Evolutionary conservation across 805 yeast species (phyloP).

Genomic region (Candida yuanshanica): DNA sequence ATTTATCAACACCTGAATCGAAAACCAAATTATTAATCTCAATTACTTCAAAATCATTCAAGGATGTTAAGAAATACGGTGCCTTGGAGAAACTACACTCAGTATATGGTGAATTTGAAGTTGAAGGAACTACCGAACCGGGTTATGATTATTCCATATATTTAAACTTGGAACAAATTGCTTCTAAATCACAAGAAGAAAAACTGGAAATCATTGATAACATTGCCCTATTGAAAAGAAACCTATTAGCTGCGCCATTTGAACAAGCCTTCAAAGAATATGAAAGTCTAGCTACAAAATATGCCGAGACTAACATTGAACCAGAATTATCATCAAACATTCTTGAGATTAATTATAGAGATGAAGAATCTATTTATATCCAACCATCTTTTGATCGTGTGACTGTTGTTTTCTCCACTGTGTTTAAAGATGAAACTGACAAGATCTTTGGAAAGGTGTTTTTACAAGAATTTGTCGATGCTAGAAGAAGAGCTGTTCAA

Average conservation of each 20-base stretch:
- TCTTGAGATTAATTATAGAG: constrained; percentile 69
- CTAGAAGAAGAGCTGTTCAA: constrained; percentile 91
- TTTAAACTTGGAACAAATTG: constrained; percentile 48
- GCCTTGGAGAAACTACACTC: constrained; percentile 46
- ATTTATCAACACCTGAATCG: constrained; percentile 82
- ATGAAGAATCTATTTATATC: constrained; percentile 85
- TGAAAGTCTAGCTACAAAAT: constrained; percentile 43
- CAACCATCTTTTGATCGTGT: constrained; percentile 94
- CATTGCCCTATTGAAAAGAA: constrained; percentile 73
- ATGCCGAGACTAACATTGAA: constrained; percentile 25
- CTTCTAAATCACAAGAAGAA: constrained; percentile 38
- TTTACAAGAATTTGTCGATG: constrained; percentile 91
- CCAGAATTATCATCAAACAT: constrained; percentile 20
- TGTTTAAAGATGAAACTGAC: constrained; percentile 96
- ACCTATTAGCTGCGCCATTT: constrained; percentile 90
- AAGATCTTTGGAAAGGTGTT: constrained; percentile 85
- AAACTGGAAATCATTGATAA: constrained; percentile 50
- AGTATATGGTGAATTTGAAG: constrained; percentile 41
- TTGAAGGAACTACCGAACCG: constrained; percentile 43
- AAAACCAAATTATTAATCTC: constrained; percentile 63
- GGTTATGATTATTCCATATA: constrained; percentile 79
- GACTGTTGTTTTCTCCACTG: constrained; percentile 90
- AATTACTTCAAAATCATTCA: constrained; percentile 70
- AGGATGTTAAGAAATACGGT: constrained; percentile 65
- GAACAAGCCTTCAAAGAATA: constrained; percentile 79